Percentiles rank a stretch among this genome's conserved stretches.
These are phyloP conservation scores for Aspergillus ellipticus DNA, from an alignment of 495 filamentous ascomycete genomes.

Conservation along the genomic window DNA sequence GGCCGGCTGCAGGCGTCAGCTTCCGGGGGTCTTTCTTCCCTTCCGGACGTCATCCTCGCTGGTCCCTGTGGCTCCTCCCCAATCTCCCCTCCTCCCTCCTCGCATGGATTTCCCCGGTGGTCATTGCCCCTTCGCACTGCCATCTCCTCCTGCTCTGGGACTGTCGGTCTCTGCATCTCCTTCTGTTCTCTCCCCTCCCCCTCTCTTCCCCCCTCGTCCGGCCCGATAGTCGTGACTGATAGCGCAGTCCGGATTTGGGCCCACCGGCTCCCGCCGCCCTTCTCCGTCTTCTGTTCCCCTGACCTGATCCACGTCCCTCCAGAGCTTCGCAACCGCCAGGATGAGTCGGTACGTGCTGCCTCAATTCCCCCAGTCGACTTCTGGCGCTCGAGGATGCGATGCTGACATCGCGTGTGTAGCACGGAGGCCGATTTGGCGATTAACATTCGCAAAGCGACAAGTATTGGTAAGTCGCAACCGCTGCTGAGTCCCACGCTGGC, in stretches of 20 bases:
- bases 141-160: slow-evolving; percentile 17
- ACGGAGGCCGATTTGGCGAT: slow-evolving; percentile 90
- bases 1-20: not conserved
- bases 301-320: slow-evolving; percentile 22
- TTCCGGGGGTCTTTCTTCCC: not conserved
- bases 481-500: not conserved
- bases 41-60: slow-evolving; percentile 29
- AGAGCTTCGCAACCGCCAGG: slow-evolving; percentile 21
- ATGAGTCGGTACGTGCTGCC: slow-evolving; percentile 45
- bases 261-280: slow-evolving; percentile 19
- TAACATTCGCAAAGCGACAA: slow-evolving; percentile 96
- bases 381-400: not conserved
- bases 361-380: not conserved
- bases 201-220: slow-evolving; percentile 15
- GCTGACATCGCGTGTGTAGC: slow-evolving; percentile 41
- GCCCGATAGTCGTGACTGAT: slow-evolving; percentile 6
- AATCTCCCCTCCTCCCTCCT: too few species aligned
- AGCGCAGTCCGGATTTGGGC: slow-evolving; percentile 25
- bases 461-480: slow-evolving; percentile 54
- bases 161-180: not conserved
- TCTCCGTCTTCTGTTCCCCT: slow-evolving; percentile 16
- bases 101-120: not conserved
- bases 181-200: not conserved
- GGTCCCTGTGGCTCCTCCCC: too few species aligned
- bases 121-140: not conserved